Base-by-base conservation (phyloP, 768 basidiomycete species). In the Piloderma croceum region DNA sequence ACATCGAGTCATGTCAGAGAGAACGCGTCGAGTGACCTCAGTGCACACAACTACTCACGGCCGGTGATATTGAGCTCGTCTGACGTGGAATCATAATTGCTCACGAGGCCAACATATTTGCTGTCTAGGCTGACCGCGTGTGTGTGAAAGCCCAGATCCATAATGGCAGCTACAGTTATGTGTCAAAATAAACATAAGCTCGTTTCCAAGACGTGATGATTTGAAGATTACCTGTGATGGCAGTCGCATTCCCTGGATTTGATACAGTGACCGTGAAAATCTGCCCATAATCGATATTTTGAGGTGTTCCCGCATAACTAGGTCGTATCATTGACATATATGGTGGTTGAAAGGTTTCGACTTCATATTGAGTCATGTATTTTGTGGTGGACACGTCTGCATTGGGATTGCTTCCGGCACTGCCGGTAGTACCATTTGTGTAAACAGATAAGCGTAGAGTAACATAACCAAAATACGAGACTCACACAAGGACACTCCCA, bases 321-420 rank as follows among this genome's bases (percentile, higher is more conserved):
- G 37, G 37, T 25, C 37, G 37, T 12, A 25, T n/a, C 11, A 13
- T n/a, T n/a, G 12, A 24, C 19, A 38, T 38, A 11, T 25, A 38
- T 7, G 17, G 19, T n/a, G 23, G 23, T 25, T 15, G 22, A 25
- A 22, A 23, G 29, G 15, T 38, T 25, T 10, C 34, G 12, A 35
- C 10, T 13, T 10, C 20, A 34, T 35, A 24, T 46, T 33, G 40
- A 17, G 21, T 42, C 36, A 17, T 39, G 20, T 19, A 18, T 35
- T 19, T 9, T 10, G 20, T 18, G 34, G 38, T 39, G 58, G 47
- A 60, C 61, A 15, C 7, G 50, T 71, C 65, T 33, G 50, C 54
- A 56, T 73, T 70, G 12, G 72, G 70, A 59, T 76, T 76, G 33
- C 64, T 69, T 24, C 73, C 73, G 25, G 68, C 64, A 18, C 3